phyloP scores from a whole-genome alignment of 2,329 filamentous ascomycete species.

The Colletotrichum cuscutae region DNA sequence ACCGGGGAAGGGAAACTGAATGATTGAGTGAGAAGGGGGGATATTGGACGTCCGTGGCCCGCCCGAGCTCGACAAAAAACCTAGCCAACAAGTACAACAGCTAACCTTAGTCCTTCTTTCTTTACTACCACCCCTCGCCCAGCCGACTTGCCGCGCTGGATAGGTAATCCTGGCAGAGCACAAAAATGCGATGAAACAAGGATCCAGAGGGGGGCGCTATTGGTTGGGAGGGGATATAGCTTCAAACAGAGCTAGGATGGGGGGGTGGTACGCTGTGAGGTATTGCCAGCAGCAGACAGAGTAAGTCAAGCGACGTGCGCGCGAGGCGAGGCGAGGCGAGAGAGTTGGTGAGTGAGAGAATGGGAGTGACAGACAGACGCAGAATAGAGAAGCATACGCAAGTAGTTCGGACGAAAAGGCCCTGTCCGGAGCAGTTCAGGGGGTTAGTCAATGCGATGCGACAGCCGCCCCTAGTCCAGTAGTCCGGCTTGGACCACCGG shows the following conservation, averaged over 20 bases:
- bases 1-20: background rate
- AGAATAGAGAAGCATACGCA: slow-evolving; percentile 20
- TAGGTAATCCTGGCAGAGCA: slow-evolving; percentile 9
- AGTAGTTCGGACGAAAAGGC: slow-evolving; percentile 32
- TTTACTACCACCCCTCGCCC: slow-evolving; percentile 10
- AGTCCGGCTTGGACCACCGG: background rate
- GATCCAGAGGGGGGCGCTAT: slow-evolving; percentile 25
- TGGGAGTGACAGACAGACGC: background rate
- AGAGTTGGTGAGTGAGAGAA: background rate
- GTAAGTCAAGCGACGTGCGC: background rate
- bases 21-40: background rate
- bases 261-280: slow-evolving; percentile 11
- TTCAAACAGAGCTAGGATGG: slow-evolving; percentile 31
- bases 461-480: slow-evolving; percentile 29
- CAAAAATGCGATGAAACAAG: slow-evolving; percentile 36
- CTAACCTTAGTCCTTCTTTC: slow-evolving; percentile 11
- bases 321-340: background rate
- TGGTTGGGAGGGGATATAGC: slow-evolving; percentile 33
- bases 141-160: slow-evolving; percentile 25
- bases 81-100: slow-evolving; percentile 3
- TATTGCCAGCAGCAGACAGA: background rate
- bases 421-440: slow-evolving; percentile 21
- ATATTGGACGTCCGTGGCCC: slow-evolving; percentile 33
- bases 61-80: slow-evolving; percentile 34
- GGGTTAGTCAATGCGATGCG: slow-evolving; percentile 31